phyloP scores from a whole-genome alignment of 176 grass and related monocot genomes.

The Zoysia pacifica region DNA sequence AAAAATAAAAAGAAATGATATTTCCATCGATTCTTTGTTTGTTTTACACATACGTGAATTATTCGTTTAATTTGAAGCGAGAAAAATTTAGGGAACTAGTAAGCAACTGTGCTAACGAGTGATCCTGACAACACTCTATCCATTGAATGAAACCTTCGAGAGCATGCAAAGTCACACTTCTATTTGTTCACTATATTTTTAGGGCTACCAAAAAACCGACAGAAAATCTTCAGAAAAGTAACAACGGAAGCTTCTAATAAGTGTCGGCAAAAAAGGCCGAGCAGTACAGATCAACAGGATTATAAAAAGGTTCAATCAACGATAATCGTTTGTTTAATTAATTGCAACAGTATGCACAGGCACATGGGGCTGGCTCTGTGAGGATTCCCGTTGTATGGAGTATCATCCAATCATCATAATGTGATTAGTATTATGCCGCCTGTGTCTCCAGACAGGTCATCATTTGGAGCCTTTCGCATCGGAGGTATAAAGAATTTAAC shows the following conservation, averaged over 20 bases:
- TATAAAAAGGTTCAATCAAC: constrained; percentile 32
- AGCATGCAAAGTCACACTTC: not conserved
- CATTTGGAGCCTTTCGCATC: constrained; percentile 18
- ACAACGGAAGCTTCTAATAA: constrained; percentile 44
- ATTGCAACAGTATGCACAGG: constrained; percentile 31
- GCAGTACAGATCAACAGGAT: constrained; percentile 37
- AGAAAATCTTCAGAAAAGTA: constrained; percentile 34
- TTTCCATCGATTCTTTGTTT: no score
- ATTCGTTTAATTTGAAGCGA: not conserved
- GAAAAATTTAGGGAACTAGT: not conserved
- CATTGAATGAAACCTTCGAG: constrained; percentile 21
- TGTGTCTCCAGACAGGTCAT: constrained; percentile 16
- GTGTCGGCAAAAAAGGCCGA: constrained; percentile 26
- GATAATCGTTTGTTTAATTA: constrained; percentile 43
- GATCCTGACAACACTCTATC: not conserved
- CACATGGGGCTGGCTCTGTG: constrained; percentile 40
- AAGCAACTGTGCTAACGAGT: not conserved
- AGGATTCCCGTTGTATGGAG: constrained; percentile 36
- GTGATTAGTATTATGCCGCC: constrained; percentile 26
- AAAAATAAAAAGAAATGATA: no score
- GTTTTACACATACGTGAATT: no score
- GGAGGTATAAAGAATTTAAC: constrained; percentile 33
- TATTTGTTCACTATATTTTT: not conserved
- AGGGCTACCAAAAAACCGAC: not conserved
- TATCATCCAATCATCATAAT: constrained; percentile 43